Percentiles rank a stretch among this genome's conserved stretches.
phyloP scores from a whole-genome alignment of 2,329 filamentous ascomycete genomes.

The Cladorrhinum sp. region DNA sequence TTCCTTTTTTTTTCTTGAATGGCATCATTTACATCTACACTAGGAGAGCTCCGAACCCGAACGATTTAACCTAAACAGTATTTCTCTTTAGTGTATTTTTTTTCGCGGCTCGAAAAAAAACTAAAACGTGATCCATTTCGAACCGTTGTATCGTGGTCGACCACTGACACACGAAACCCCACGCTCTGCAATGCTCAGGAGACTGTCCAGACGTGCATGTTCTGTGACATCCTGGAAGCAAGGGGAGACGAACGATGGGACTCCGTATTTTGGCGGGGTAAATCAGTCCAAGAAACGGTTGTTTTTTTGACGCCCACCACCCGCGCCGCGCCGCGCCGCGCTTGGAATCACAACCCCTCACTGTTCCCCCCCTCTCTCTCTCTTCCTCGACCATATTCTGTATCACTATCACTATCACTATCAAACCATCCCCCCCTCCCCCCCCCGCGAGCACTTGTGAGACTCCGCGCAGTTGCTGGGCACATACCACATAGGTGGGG shows the following conservation, averaged over 20 bases:
- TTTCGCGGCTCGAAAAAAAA: too few species aligned
- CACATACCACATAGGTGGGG: neutral
- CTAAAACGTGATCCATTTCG: neutral
- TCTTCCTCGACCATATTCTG: too few species aligned
- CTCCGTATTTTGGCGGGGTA: neutral
- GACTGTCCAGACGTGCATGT: slow-evolving; percentile 3
- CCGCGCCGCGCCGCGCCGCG: neutral
- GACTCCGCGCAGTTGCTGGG: neutral
- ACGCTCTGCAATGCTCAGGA: slow-evolving; percentile 12
- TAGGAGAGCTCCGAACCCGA: neutral
- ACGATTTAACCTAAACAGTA: neutral
- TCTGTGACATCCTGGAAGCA: slow-evolving; percentile 3
- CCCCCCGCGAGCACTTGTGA: too few species aligned
- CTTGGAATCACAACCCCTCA: neutral
- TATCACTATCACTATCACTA: neutral
- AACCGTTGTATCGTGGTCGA: neutral
- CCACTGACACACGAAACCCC: neutral
- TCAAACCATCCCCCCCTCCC: too few species aligned
- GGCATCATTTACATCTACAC: neutral
- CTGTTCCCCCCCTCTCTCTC: neutral
- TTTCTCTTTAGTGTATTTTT: too few species aligned
- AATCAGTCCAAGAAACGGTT: neutral
- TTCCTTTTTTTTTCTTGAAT: too few species aligned
- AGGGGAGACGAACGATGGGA: neutral
- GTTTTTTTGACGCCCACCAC: neutral